These are phyloP conservation scores for Paracoccidioides brasiliensis DNA, from an alignment of 2,329 filamentous ascomycete species.

Conservation along the genomic window DNA sequence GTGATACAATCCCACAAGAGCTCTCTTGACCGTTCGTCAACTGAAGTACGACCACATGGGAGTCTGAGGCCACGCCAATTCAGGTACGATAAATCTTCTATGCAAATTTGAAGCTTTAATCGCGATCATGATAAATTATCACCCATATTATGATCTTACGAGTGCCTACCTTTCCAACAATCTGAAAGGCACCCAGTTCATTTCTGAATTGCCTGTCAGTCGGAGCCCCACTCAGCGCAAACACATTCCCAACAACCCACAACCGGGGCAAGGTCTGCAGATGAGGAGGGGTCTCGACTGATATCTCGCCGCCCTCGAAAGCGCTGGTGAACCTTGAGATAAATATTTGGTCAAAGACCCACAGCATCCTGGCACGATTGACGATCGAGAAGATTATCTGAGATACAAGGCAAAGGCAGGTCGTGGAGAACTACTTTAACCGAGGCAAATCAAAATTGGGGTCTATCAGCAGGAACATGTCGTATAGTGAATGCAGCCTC, in stretches of 20 bases:
- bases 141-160: too few species aligned
- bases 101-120: too few species aligned
- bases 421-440: not conserved
- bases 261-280: not conserved
- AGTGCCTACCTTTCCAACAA: not conserved
- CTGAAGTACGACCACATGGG: too few species aligned
- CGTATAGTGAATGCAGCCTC: not conserved
- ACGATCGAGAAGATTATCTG: constrained; percentile 3
- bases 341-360: constrained; percentile 2
- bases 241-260: not conserved
- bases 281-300: not conserved
- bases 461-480: constrained; percentile 4
- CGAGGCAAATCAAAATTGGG: constrained; percentile 3
- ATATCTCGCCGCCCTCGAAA: not conserved
- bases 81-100: too few species aligned
- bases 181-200: not conserved
- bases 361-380: not conserved
- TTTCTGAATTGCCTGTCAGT: not conserved
- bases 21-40: too few species aligned
- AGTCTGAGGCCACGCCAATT: too few species aligned
- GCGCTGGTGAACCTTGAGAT: not conserved
- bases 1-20: too few species aligned
- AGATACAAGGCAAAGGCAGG: constrained; percentile 2
- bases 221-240: not conserved
- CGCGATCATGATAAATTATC: too few species aligned